Evolutionary conservation across 495 filamentous ascomycete genomes (phyloP), one percentile per base, ranked within the genome.

Genomic region (Penicillium daleae): DNA sequence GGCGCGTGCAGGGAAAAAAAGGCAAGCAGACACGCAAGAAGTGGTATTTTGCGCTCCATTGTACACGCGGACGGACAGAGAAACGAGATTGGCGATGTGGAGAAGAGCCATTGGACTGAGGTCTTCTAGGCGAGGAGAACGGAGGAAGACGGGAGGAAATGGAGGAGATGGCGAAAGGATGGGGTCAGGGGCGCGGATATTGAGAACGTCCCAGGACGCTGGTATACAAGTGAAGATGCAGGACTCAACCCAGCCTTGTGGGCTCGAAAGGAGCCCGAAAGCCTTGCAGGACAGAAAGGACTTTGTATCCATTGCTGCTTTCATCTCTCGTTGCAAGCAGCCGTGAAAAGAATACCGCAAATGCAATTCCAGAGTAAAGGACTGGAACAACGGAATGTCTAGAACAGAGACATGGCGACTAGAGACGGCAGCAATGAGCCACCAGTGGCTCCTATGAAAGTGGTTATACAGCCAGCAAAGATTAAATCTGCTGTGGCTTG

Each of bases 11-110:
- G 19, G 21, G 54, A 44, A 49, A 63, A 64, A 60, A 42, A 56
- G 51, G 49, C 65, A 65, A 65, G 62, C 60, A 66, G 64, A 70
- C 66, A 72, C 63, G 68, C 69, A 63, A 69, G 67, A 68, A 68
- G 72, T 78, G 76, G 75, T 78, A 80, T 80, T 80, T 37, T 80
- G 76, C 77, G 77, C 76, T 80, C 75, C 77, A 80, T 78, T 77
- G 74, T 80, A 80, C 75, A 79, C 70, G 70, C 63, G 19, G 51
- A 37, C 31, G n/a, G 51, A 54, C 51, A 54, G 21, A 69, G 59
- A 69, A 65, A 65, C 33, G 56, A 67, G 46, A 65, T 50, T n/a
- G n/a, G 59, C 48, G 31, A 52, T 24, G 52, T 50, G 32, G 63
- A 46, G 57, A 64, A 42, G 29, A 57, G 19, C 42, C 54, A 12